Conservation (phyloP, 1,284 basidiomycete genomes). For the Heterobasidion occidentale region DNA sequence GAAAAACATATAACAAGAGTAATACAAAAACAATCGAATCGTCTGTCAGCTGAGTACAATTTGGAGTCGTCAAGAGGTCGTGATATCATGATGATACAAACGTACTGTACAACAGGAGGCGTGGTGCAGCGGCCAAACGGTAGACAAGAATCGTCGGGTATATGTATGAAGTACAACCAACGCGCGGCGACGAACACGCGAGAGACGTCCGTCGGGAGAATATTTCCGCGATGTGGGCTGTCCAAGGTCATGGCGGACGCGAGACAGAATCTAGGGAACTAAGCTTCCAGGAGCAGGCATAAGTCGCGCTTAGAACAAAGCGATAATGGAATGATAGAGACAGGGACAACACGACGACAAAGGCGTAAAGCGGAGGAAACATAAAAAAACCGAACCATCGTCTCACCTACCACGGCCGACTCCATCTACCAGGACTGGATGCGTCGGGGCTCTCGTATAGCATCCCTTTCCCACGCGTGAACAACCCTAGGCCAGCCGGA, state of each 20-base stretch:
- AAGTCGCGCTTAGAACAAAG: background rate
- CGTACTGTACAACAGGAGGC: background rate
- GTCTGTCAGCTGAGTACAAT: too few species aligned
- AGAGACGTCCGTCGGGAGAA: background rate
- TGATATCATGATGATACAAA: background rate
- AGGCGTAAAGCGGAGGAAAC: background rate
- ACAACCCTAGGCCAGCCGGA: conserved; percentile 52
- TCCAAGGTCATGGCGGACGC: background rate
- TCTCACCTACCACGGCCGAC: conserved; percentile 9
- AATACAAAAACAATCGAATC: too few species aligned
- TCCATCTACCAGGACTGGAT: conserved; percentile 12
- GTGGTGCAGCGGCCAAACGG: background rate
- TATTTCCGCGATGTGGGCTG: too few species aligned
- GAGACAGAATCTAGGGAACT: background rate
- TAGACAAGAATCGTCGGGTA: background rate
- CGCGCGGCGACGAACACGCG: too few species aligned
- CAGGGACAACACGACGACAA: background rate
- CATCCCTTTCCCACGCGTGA: conserved; percentile 36
- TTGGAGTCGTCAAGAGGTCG: background rate
- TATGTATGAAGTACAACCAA: background rate
- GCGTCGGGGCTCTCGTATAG: conserved; percentile 42
- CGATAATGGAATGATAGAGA: background rate
- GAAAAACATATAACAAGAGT: too few species aligned
- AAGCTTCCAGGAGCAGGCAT: background rate
- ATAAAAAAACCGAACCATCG: background rate